Base-by-base conservation (phyloP, 148 eudicot species). In the Silene uniflora region DNA sequence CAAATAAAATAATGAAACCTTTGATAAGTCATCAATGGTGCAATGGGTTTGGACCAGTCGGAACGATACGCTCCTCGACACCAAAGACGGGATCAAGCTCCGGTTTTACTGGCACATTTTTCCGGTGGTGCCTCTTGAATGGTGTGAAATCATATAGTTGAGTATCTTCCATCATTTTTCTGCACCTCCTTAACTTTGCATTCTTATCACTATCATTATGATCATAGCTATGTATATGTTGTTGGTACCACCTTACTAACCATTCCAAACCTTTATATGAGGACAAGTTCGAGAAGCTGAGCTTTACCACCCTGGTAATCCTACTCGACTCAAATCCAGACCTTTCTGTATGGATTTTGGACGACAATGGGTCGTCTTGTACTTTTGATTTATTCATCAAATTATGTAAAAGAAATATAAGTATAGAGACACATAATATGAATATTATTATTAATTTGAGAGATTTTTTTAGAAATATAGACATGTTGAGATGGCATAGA, bases 21-120 rank as follows among this genome's bases (percentile, higher is more conserved):
- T 67, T 54, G 62, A 72, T 23, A 4, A 19, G 0, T 39, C 0
- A 61, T 87, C 85, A 91, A 79, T 91, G 97, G 83, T 91, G 97
- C 84, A 91, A 84, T 17, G 90, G 91, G 78, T 91, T 91, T 19
- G 97, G 97, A 77, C 97, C 97, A 14, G 84, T 77, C 0, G 97
- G 97, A 0, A 91, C 97, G 4, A 84, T 84, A 27, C 91, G 93
- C 73, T 86, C 81, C 61, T 89, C 80, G 5, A 35, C 88, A 14
- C 91, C 98, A 52, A 85, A 93, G 13, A 82, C 79, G 17, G 93
- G 98, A 74, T 91, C 97, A n/a, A 85, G 68, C 76, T 86, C 85
- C 58, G 75, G 71, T 12, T 65, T 10, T 35, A 52, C 5, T 74
- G 79, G 81, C 32, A 66, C 76, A 23, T 75, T 76, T 47, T 56